These are phyloP conservation scores for Lentinula aciculospora DNA, from an alignment of 768 basidiomycete genomes.

Conservation along the genomic window DNA sequence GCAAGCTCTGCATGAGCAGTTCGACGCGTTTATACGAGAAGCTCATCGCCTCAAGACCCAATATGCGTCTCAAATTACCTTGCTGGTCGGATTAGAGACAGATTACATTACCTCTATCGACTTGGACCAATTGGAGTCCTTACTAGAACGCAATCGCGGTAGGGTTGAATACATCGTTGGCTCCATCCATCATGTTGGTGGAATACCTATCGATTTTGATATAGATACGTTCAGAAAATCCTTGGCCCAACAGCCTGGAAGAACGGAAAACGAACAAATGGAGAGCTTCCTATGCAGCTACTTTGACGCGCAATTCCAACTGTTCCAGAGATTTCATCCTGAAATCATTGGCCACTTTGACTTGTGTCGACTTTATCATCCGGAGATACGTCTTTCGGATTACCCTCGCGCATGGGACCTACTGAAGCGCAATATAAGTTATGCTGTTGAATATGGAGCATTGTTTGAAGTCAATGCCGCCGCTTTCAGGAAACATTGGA, in stretches of 20 bases:
- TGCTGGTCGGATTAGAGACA: constrained; percentile 90
- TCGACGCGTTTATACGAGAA: constrained; percentile 68
- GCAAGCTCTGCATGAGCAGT: constrained; percentile 53
- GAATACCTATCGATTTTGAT: constrained; percentile 92
- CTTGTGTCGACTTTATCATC: constrained; percentile 82
- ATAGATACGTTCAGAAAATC: constrained; percentile 58
- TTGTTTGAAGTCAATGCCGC: constrained; percentile 93
- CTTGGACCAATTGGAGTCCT: constrained; percentile 46
- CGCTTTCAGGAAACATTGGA: constrained; percentile 90
- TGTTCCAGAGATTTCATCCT: constrained; percentile 69
- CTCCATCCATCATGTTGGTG: constrained; percentile 86
- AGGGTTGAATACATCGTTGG: constrained; percentile 88
- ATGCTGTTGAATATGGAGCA: constrained; percentile 76
- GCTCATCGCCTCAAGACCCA: constrained; percentile 67
- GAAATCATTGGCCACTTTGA: constrained; percentile 94
- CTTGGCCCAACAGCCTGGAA: constrained; percentile 29
- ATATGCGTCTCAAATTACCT: constrained; percentile 61
- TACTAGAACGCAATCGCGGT: constrained; percentile 42
- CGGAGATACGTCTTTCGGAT: constrained; percentile 47
- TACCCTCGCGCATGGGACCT: constrained; percentile 57
- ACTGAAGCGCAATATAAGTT: constrained; percentile 69
- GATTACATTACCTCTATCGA: constrained; percentile 76
- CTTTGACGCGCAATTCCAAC: constrained; percentile 78
- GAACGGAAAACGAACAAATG: constrained; percentile 25
- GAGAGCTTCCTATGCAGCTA: constrained; percentile 58